A percentile compares a stretch with the other conserved stretches of the same genome.
phyloP scores from a whole-genome alignment of 768 basidiomycete species.

The Boletellus ananiceps region DNA sequence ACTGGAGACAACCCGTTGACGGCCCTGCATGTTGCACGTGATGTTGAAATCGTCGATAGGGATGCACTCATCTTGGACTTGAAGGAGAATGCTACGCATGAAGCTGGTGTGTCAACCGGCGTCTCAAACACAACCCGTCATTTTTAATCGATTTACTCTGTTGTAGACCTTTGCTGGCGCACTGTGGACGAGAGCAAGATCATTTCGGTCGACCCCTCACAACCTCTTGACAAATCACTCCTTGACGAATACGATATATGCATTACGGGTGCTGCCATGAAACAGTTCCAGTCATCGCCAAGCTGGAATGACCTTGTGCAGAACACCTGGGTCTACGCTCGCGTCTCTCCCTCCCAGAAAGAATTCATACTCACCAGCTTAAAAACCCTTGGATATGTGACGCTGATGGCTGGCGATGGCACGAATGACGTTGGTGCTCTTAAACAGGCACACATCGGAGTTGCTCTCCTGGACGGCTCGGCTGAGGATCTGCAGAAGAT shows the following conservation, averaged over 20 bases:
- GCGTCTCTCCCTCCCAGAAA: slow-evolving; percentile 94
- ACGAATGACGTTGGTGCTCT: slow-evolving; percentile 98
- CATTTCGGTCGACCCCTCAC: slow-evolving; percentile 76
- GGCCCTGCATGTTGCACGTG: slow-evolving; percentile 90
- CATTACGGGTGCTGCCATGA: slow-evolving; percentile 90
- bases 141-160: not conserved
- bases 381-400: slow-evolving; percentile 84
- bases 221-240: slow-evolving; percentile 72
- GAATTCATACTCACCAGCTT: slow-evolving; percentile 91
- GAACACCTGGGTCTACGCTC: slow-evolving; percentile 97
- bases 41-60: slow-evolving; percentile 96
- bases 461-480: slow-evolving; percentile 88
- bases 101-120: slow-evolving; percentile 51
- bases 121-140: not conserved
- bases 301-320: slow-evolving; percentile 83
- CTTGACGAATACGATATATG: slow-evolving; percentile 93
- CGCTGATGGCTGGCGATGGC: slow-evolving; percentile 98
- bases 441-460: slow-evolving; percentile 96
- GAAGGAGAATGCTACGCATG: slow-evolving; percentile 70
- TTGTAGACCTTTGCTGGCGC: slow-evolving; percentile 81
- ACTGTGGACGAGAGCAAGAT: slow-evolving; percentile 89
- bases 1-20: slow-evolving; percentile 98
- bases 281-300: slow-evolving; percentile 69
- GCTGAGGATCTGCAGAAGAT: slow-evolving; percentile 90
- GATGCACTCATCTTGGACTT: slow-evolving; percentile 91